Base-by-base conservation (phyloP, 352 stramenopile species). In the Globisporangium rhizosaccharum region DNA sequence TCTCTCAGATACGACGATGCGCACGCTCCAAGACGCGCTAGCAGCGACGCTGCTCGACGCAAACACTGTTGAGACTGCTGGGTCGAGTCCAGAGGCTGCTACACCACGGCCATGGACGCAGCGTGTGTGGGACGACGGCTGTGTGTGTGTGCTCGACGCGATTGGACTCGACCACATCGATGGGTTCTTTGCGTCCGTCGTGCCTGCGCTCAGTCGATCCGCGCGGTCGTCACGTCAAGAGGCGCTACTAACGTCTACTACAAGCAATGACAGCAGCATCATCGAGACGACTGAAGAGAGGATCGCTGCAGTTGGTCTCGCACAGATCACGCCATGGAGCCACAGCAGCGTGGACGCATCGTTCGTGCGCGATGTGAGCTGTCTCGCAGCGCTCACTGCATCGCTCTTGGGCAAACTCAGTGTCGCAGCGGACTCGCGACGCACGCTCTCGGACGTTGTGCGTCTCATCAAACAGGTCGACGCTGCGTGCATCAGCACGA, bases 111-210 rank as follows among this genome's bases (percentile, higher is more conserved):
- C 46, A 23, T 18, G n/a, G 20, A 53, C 57, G 51, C 58, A 42
- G 33, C 51, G 20, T 2, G 11, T 63, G 4, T 63, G 58, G 58
- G 33, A 33, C 30, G 51, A 59, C 18, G 59, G 52, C 0, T 55
- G 52, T 8, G 18, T 65, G 18, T 42, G 36, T 15, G 59, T 54
- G 36, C 12, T 65, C 17, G 51, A 44, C n/a, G 10, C 37, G n/a
- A n/a, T 59, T 9, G 52, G 59, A 2, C n/a, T 65, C 26, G 3
- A 36, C 1, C 12, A 45, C 25, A 8, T 59, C 4, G 52, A 65
- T 1, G 37, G 45, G 6, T 65, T 65, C 48, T 65, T 65, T 42
- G 52, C 59, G 17, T 53, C 54, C 18, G 12, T 65, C 15, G 52
- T 65, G 15, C 52, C 59, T 10, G 44, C 26, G 20, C 18, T 65